Percentiles rank a stretch among this genome's conserved stretches.
Evolutionary conservation across 768 basidiomycete genomes (phyloP).

Genomic region (Panaeolus cyanescens): DNA sequence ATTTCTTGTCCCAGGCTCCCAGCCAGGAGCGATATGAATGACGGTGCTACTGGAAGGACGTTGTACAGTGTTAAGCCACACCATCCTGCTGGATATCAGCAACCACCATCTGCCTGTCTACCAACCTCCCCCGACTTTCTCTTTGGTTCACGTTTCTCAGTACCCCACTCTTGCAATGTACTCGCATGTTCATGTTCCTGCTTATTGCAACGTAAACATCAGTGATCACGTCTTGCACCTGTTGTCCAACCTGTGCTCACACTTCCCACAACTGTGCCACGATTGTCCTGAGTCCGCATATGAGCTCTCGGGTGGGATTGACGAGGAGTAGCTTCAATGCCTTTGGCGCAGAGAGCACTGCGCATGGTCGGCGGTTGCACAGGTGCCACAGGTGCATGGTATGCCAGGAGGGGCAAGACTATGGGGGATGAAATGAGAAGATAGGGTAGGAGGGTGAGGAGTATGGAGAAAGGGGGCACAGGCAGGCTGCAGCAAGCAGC

Average conservation of each 20-base stretch:
- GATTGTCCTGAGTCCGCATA: conserved; percentile 22
- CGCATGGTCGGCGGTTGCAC: conserved; percentile 41
- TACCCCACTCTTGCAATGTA: not conserved
- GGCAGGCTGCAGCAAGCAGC: conserved; percentile 6
- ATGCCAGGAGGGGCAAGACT: not conserved
- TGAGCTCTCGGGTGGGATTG: conserved; percentile 18
- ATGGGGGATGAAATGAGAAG: not conserved
- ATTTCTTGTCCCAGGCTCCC: conserved; percentile 23
- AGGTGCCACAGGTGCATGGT: conserved; percentile 24
- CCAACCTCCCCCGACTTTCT: not conserved
- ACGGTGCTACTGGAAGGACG: not conserved
- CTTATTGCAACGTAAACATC: not conserved
- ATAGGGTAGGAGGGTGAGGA: conserved; percentile 3
- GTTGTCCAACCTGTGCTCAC: conserved; percentile 8
- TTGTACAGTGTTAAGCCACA: not conserved
- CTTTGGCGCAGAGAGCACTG: not conserved
- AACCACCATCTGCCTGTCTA: too few relatives aligned
- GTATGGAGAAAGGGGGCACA: conserved; percentile 4
- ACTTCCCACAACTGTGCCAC: conserved; percentile 10
- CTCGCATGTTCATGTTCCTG: not conserved
- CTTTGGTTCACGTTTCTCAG: not conserved
- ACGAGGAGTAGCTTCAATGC: conserved; percentile 14
- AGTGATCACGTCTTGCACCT: not conserved
- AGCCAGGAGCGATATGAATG: conserved; percentile 20
- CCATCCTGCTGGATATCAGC: conserved; percentile 7